These are phyloP conservation scores for Phaffia tasmanica DNA, from an alignment of 768 basidiomycete species.

Conservation along the genomic window DNA sequence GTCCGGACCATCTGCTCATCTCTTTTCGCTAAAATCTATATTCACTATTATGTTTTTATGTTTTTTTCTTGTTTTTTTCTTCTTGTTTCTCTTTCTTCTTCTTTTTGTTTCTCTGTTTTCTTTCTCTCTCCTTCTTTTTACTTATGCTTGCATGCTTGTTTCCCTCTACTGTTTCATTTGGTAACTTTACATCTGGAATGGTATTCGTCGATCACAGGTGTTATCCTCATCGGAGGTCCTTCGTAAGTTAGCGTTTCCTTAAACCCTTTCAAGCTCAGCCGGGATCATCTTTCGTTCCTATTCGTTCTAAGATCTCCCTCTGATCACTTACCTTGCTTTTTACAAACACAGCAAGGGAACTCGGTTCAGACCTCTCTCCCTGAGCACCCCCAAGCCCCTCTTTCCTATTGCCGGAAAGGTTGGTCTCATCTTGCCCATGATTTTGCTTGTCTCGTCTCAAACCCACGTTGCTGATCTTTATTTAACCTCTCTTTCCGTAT, in stretches of 20 bases:
- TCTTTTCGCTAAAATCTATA: too few species aligned
- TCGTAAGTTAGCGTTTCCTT: background rate
- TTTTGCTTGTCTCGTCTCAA: background rate
- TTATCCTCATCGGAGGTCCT: constrained; percentile 25
- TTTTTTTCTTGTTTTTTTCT: background rate
- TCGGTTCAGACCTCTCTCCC: constrained; percentile 24
- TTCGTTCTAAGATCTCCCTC: background rate
- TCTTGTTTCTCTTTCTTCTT: constrained; percentile 42
- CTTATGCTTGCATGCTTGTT: background rate
- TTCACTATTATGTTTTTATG: too few species aligned
- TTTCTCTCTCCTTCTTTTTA: background rate
- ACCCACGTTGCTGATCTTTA: background rate
- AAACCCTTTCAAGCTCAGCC: background rate
- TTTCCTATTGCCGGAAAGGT: constrained; percentile 41
- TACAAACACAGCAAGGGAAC: constrained; percentile 13
- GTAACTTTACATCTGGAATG: background rate
- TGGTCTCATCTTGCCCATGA: constrained; percentile 6
- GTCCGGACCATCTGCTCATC: too few species aligned
- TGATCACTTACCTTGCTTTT: too few species aligned
- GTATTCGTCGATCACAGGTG: constrained; percentile 1
- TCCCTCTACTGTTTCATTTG: background rate
- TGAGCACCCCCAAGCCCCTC: constrained; percentile 39
- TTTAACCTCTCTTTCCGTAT: background rate
- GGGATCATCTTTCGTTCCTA: background rate
- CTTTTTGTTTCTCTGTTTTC: background rate